Evolutionary conservation across 2,329 filamentous ascomycete species (phyloP), one percentile per base, ranked within the genome.

Genomic region (Talaromyces sp.): DNA sequence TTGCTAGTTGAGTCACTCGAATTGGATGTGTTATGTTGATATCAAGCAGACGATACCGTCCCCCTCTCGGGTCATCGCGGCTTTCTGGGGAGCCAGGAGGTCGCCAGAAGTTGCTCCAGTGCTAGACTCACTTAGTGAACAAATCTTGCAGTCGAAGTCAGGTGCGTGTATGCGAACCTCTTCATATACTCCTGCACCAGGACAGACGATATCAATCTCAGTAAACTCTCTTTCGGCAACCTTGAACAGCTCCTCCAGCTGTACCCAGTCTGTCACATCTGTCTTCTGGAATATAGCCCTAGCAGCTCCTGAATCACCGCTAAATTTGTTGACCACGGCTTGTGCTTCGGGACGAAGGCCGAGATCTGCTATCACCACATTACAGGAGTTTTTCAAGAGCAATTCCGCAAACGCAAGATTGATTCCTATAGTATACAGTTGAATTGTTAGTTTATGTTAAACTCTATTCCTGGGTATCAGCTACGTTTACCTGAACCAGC

Each of bases 21-120:
- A 84, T 84, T 0, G 83, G 83, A 69, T 85, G 83, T 0, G 80
- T 82, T 59, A 85, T 65, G 66, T 84, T 84, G 72, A 85, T 83
- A 65, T 84, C 83, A 22, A 85, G 58, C 58, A 76, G 49, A 33
- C 77, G 76, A 68, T 84, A 84, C 63, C 80, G 75, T 27, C 77
- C 79, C 4, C 77, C 73, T 41, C 73, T 66, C 0, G 69, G 73
- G 9, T 75, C 68, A 68, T 85, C 82, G 49, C 72, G 74, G 37
- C 82, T 84, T 31, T 74, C 71, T 0, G 74, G 65, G 3, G 75
- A 73, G 10, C 80, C 80, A 1, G 82, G 82, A 5, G 82, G 80
- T 45, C 77, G 71, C 82, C 82, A 85, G 73, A 85, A 84, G 66
- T 80, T 82, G 33, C 77, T 81, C 73, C 77, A 84, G 52, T 77